Conservation (phyloP, 164 flowering plant genomes). For the Tinospora cordifolia region DNA sequence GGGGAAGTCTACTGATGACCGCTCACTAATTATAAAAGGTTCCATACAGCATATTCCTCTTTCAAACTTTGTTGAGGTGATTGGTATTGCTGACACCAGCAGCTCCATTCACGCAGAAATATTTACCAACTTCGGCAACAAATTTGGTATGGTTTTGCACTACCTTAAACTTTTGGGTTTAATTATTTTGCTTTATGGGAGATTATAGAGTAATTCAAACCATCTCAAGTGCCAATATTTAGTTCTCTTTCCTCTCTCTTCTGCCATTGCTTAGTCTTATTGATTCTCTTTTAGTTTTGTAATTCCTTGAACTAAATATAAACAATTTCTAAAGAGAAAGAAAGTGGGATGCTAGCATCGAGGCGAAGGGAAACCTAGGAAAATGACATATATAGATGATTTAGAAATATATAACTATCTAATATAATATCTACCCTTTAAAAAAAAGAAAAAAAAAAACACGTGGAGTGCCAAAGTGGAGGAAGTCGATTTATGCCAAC, state of each 20-base stretch:
- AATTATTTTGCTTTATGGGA: not conserved
- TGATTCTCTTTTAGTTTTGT: not conserved
- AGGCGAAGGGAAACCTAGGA: too few species aligned
- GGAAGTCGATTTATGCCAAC: too few species aligned
- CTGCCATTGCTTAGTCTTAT: not conserved
- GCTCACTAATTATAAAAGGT: conserved; percentile 53
- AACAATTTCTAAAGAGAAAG: too few species aligned
- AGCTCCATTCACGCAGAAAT: conserved; percentile 72
- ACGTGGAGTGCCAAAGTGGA: too few species aligned
- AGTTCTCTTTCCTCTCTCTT: not conserved
- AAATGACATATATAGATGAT: too few species aligned
- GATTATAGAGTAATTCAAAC: not conserved
- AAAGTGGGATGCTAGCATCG: too few species aligned
- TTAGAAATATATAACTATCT: too few species aligned
- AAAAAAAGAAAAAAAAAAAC: too few species aligned
- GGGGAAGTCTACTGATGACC: conserved; percentile 75
- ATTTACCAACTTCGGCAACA: conserved; percentile 79
- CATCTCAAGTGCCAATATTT: not conserved
- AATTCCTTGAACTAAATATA: not conserved
- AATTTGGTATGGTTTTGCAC: conserved; percentile 38
- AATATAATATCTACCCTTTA: too few species aligned
- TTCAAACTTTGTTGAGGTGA: conserved; percentile 48
- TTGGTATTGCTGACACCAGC: conserved; percentile 79
- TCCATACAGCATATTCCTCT: conserved; percentile 34
- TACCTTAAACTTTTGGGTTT: not conserved